Base-by-base conservation (phyloP, 2,329 filamentous ascomycete species). In the Cladophialophora immunda region DNA sequence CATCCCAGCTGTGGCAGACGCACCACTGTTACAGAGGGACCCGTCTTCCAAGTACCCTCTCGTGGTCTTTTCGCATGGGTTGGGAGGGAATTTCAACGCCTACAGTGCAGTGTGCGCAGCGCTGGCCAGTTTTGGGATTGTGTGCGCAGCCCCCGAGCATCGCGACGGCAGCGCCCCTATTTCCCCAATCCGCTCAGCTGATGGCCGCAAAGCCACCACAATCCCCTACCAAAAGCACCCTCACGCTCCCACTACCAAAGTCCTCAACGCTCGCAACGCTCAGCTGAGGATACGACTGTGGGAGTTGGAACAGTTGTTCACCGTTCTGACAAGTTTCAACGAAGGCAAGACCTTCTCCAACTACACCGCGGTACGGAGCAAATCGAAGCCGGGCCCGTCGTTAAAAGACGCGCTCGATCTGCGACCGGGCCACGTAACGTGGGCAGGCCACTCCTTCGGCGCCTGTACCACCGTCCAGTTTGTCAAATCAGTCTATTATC, bases 51-150 rank as follows among this genome's bases (percentile, higher is more conserved):
- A 87, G 80, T 95, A 92, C 90, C 92, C 93, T 0, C 90, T 92
- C 0, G 89, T 93, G 81, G 83, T 97, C 69, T 96, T 97, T 79
- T 95, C 92, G 1, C 93, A 97, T 75, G 93, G 93, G 0, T 83
- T 97, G 1, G 93, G 91, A 41, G 93, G 93, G 41, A 90, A 87
- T 67, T 86, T 92, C 71, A 95, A 95, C 74, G 88, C 92, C 11
- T 97, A 97, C 80, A 94, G 92, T n/a, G 90, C 94, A 74, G 81
- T 96, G 27, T 90, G 86, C 19, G 91, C 91, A 17, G 92, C 91
- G 0, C 80, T 97, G 30, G 91, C 93, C 4, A 93, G 91, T 22
- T 89, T 95, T 74, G 93, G 93, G 47, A 84, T 94, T 25, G 87
- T 95, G 7, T 92, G 96, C 1, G 81, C 94, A 61, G 93, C 92